Evolutionary conservation across 352 stramenopile genomes (phyloP), one percentile per base, ranked within the genome.

Genomic region (Globisporangium nunn): DNA sequence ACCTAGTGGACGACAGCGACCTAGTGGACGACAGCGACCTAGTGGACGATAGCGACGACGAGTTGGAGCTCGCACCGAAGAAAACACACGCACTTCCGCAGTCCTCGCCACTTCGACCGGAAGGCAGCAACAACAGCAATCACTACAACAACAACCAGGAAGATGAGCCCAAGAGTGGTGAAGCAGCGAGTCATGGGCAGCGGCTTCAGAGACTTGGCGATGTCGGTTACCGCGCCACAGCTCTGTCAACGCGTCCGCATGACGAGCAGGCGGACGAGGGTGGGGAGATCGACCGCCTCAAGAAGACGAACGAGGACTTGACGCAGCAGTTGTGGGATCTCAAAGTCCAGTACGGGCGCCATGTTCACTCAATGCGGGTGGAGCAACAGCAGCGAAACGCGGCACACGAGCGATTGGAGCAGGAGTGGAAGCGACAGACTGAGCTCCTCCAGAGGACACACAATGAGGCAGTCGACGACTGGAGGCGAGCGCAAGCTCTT

Each of bases 111-210:
- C 44, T 46, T 14, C 18, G 17, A 2, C 54, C 45, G 35, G 54
- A 53, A 48, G 33, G 23, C 23, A 23, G 23, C 23, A 23, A 23
- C 23, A 23, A 23, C 23, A 23, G 23, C 23, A 23, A 23, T 23
- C 23, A 23, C 23, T 1, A 59, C 33, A 45, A 48, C 31, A 62
- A 62, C 18, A 48, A 62, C 28, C 37, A 62, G 7, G 48, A 62
- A 5, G 48, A 56, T 2, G 41, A 56, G 31, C 46, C 3, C 17
- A 33, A 23, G 14, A 6, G 4, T 8, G 5, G 5, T 8, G 5
- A 2, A 30, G 39, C 31, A 12, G 4, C 17, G 18, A 41, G 3
- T 18, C 3, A 7, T 18, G 30, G 30, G 29, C 41, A 2, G 5
- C 55, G 55, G 28, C 14, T 29, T 10, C 48, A 47, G 30, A 15